Evolutionary conservation across 352 stramenopile genomes (phyloP).

Genomic region (Phytophthora cajani): DNA sequence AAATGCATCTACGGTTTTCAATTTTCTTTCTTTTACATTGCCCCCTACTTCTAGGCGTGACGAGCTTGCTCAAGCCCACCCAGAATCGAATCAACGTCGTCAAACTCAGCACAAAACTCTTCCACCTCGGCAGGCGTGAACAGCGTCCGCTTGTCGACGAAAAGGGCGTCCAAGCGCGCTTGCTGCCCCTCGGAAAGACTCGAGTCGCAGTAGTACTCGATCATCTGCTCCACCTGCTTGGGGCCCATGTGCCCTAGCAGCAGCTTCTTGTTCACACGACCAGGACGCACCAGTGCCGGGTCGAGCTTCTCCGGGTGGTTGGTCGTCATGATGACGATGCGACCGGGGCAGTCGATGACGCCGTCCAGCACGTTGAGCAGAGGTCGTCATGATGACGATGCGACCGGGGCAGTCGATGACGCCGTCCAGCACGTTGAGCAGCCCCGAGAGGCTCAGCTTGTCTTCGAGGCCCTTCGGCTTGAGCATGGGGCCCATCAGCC

Average conservation of each 20-base stretch:
- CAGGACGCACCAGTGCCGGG: conserved; percentile 89
- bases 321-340: conserved; percentile 94
- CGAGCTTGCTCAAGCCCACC: conserved; percentile 11
- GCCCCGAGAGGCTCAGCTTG: conserved; percentile 79
- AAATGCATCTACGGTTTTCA: not conserved
- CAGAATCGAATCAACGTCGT: conserved; percentile 51
- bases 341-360: conserved; percentile 87
- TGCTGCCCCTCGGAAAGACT: conserved; percentile 37
- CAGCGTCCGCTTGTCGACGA: conserved; percentile 7
- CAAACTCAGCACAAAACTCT: conserved; percentile 54
- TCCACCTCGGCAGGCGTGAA: conserved; percentile 59
- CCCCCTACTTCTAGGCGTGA: not conserved
- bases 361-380: conserved; percentile 93
- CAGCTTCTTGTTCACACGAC: conserved; percentile 91
- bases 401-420: conserved; percentile 89
- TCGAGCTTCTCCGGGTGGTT: conserved; percentile 96
- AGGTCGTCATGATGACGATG: conserved; percentile 94
- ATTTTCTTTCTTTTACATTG: not conserved
- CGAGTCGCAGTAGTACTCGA: conserved; percentile 72
- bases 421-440: conserved; percentile 93
- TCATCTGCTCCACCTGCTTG: conserved; percentile 58
- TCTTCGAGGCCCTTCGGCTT: conserved; percentile 31
- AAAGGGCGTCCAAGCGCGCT: conserved; percentile 21
- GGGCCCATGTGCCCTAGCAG: conserved; percentile 67
- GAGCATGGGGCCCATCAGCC: conserved; percentile 35